Percentiles rank a stretch among this genome's conserved stretches.
phyloP scores from a whole-genome alignment of 306 rosid species.

The Oemleria cerasiformis region DNA sequence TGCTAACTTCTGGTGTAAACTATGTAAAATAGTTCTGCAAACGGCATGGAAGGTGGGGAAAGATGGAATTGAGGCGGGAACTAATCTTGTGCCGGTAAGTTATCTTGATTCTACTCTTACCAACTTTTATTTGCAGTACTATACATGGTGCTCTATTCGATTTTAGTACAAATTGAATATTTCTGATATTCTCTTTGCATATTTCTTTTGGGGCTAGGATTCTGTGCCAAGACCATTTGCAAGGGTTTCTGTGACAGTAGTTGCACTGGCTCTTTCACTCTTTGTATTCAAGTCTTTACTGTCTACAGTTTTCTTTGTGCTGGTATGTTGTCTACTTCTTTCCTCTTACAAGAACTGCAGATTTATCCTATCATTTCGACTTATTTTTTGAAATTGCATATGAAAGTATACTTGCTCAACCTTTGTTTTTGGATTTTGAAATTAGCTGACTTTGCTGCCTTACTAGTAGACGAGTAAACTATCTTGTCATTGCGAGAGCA shows the following conservation, averaged over 20 bases:
- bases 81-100: constrained; percentile 50
- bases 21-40: constrained; percentile 52
- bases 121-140: not conserved
- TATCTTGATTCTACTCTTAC: not conserved
- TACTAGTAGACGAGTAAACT: not conserved
- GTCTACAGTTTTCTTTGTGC: constrained; percentile 58
- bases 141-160: not conserved
- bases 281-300: constrained; percentile 58
- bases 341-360: not conserved
- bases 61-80: constrained; percentile 84
- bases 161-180: not conserved
- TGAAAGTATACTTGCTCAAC: not conserved
- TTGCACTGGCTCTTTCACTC: constrained; percentile 48
- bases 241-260: constrained; percentile 53
- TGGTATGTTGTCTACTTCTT: constrained; percentile 38
- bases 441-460: not conserved
- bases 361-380: not conserved
- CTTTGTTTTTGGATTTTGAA: not conserved
- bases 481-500: not conserved
- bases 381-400: not conserved
- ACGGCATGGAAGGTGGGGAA: constrained; percentile 65
- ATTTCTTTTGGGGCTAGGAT: constrained; percentile 24
- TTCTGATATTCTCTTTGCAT: not conserved
- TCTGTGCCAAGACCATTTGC: constrained; percentile 55
- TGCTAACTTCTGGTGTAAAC: constrained; percentile 12